Base-by-base conservation (phyloP, 345 rosid genomes). In the Mallotus nudiflorus region DNA sequence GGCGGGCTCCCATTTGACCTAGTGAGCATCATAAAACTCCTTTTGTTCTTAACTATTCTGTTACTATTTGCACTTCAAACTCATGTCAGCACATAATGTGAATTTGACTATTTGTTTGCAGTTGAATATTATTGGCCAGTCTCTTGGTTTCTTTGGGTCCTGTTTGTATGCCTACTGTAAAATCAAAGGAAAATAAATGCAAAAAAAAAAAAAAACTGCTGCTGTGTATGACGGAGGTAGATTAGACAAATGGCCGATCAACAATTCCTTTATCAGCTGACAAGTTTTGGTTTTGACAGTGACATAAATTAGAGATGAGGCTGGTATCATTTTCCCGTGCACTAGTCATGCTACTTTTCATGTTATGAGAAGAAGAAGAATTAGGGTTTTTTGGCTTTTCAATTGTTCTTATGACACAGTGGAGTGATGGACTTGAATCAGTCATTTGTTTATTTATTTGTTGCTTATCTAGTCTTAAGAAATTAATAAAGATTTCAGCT, bases 91-190 rank as follows among this genome's bases (percentile, higher is more conserved):
- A 10, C 44, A 45, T 54, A 29, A 42, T 73, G 61, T 52, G n/a
- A 16, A 3, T 1, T 35, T 31, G 71, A 28, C 27, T 11, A 6
- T 29, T 2, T 65, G 57, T 70, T 74, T 72, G 40, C 85, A 87
- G 91, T 58, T 81, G 80, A 87, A 83, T 80, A 77, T 87, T 3
- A 42, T 78, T 24, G 87, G 91, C 46, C 88, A 87, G 62, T 78
- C 79, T 50, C 77, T 87, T 49, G 87, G 89, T 48, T 87, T 87
- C 52, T 56, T 83, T 5, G 89, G 89, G 24, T 87, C 91, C 14
- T 82, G 85, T 60, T 75, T 80, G 40, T 85, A 83, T 53, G 91
- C 91, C 13, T 87, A 78, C 80, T 83, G 74, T 62, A 87, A 81
- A 72, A 77, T 83, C 35, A 68, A 39, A 40, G 87, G 89, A 37